Base-by-base conservation (phyloP, 2,329 filamentous ascomycete genomes). In the Pseudonectria buxi region DNA sequence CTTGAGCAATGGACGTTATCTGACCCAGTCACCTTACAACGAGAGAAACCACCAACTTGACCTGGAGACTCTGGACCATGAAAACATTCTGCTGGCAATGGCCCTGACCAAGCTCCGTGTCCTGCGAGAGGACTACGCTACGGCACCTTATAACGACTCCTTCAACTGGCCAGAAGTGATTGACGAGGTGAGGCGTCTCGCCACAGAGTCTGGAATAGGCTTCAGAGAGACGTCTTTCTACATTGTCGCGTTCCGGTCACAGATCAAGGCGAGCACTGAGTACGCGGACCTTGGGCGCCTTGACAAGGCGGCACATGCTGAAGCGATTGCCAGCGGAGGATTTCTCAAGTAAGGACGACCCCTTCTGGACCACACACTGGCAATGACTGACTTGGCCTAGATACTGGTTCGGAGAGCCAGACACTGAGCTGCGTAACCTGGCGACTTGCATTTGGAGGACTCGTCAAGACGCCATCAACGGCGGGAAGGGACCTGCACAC, bases 391-490 rank as follows among this genome's bases (percentile, higher is more conserved):
- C 45, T 35, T 16, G 24, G 13, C 29, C 30, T 45, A 81, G 77
- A 60, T 95, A 95, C 62, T 95, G 89, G 87, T 95, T 94, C 59
- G 86, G 87, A 3, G 69, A 66, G 24, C 81, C 83, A 14, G 78
- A 94, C 62, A 65, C 59, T 28, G 69, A 83, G 33, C 72, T 82
- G 43, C 70, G 77, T 53, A 95, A 95, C 63, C 61, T 95, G 51
- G 89, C 89, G 28, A 95, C 88, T 32, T 88, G 78, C 58, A 57
- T 83, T 41, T 83, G 79, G 78, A 67, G 76, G 44, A 72, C 71
- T 24, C 66, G 69, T 28, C 65, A 73, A 27, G 76, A 82, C 53
- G 78, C 79, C 26, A 68, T 64, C 48, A 67, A 68, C 44, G 79
- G 77, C 39, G 76, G 76, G 22, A 59, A 68, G 35, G 77, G 78